phyloP scores from a whole-genome alignment of 805 yeast genomes.

The Candida ponderosae region DNA sequence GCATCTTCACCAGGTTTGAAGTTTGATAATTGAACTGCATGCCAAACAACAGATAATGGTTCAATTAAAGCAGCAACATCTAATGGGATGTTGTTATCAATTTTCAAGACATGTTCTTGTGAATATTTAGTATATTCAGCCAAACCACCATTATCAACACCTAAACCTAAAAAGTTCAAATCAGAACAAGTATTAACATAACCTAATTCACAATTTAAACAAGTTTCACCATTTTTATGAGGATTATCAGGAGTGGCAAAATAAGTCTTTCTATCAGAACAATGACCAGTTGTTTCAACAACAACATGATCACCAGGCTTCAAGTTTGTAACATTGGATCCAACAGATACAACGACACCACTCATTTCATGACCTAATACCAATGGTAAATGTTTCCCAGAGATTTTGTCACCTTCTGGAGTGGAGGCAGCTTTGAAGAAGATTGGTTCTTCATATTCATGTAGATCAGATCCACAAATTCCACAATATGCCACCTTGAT shows the following conservation, averaged over 20 bases:
- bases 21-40: conserved; percentile 39
- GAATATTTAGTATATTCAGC: conserved; percentile 37
- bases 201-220: conserved; percentile 37
- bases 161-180: conserved; percentile 40
- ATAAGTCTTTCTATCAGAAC: conserved; percentile 27
- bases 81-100: conserved; percentile 31
- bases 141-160: conserved; percentile 39
- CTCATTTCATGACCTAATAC: conserved; percentile 54
- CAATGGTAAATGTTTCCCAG: conserved; percentile 30
- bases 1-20: conserved; percentile 38
- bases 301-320: conserved; percentile 46
- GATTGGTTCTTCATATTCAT: conserved; percentile 51
- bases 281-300: conserved; percentile 40
- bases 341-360: conserved; percentile 42
- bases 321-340: conserved; percentile 38
- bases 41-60: conserved; percentile 54
- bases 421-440: conserved; percentile 35
- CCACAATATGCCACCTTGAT: conserved; percentile 39
- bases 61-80: conserved; percentile 52
- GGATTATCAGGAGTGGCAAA: conserved; percentile 17
- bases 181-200: conserved; percentile 37
- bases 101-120: conserved; percentile 30
- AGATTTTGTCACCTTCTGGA: conserved; percentile 1
- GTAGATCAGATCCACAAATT: conserved; percentile 51
- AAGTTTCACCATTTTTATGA: conserved; percentile 18